These are phyloP conservation scores for Barbatosphaeria neglecta DNA, from an alignment of 495 filamentous ascomycete genomes.

Conservation along the genomic window DNA sequence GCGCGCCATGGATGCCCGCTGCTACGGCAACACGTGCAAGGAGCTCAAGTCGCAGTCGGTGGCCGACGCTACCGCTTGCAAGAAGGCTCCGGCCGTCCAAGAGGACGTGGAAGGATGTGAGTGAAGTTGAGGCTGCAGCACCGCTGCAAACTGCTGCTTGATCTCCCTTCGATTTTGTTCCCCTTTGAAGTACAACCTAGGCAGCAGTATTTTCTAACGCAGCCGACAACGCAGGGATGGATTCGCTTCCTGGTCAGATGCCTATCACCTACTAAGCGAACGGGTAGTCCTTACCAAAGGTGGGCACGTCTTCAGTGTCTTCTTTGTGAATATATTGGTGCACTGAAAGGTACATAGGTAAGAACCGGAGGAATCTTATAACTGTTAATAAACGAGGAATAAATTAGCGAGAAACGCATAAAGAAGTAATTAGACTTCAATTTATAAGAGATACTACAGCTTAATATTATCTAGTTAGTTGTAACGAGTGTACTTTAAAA, in stretches of 20 bases:
- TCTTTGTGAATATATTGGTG: too few species aligned
- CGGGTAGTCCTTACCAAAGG: background rate
- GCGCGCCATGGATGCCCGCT: constrained; percentile 36
- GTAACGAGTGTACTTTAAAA: too few species aligned
- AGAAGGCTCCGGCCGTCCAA: constrained; percentile 15
- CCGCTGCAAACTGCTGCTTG: too few species aligned
- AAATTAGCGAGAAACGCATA: too few species aligned
- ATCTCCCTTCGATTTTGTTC: background rate
- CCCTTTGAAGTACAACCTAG: background rate
- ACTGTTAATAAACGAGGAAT: too few species aligned
- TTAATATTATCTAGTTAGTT: too few species aligned
- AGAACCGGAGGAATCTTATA: too few species aligned
- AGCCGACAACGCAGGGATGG: constrained; percentile 2
- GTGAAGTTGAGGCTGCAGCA: too few species aligned
- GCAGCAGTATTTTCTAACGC: background rate
- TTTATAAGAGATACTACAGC: too few species aligned
- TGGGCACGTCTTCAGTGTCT: too few species aligned
- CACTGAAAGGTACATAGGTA: too few species aligned
- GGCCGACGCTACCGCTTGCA: constrained; percentile 20
- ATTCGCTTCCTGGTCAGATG: constrained; percentile 7
- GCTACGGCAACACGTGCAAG: constrained; percentile 27
- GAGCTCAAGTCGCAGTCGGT: constrained; percentile 19
- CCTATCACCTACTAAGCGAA: constrained; percentile 1
- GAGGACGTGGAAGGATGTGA: constrained; percentile 25
- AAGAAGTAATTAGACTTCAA: too few species aligned